Base-by-base conservation (phyloP, 1,284 basidiomycete genomes). In the Ceratobasidium sp. region DNA sequence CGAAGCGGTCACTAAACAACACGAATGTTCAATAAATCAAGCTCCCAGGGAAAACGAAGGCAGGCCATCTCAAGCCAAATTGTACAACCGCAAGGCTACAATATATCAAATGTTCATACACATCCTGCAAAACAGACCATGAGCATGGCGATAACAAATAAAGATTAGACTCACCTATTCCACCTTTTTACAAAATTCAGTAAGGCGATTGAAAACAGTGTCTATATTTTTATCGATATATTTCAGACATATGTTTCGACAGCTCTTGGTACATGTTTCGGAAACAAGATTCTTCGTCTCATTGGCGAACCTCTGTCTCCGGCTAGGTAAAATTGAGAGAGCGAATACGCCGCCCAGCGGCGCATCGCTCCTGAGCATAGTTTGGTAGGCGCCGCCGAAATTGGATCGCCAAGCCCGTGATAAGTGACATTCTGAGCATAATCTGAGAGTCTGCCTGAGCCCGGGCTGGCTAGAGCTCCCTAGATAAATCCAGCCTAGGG, bases 141-240 rank as follows among this genome's bases (percentile, higher is more conserved):
- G 33, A 36, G 33, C 4, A 36, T 36, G 33, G 33, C 33, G 11
- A 36, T 4, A n/a, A 7, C 42, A n/a, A 6, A 7, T 46, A 16
- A 41, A 41, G n/a, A 16, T 33, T 13, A 7, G 5, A 66, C 14
- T 21, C 23, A 66, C 41, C 14, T n/a, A 64, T 27, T 66, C 62
- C 23, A 66, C 50, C 16, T 66, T 42, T 41, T 66, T 66, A 27
- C 52, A 66, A 47, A 66, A 66, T 4, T 27, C 30, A 27, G 62
- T 36, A 8, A 56, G 30, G 36, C 39, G 50, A 2, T 36, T 39
- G 16, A 46, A 66, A 54, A 66, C 52, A 16, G 23, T n/a, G n/a
- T 66, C 62, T 14, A 56, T 56, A 14, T 66, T 29, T 19, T 53
- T 23, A 27, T 66, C 62, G 30, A 66, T 33, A 56, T 54, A 66